Conservation (phyloP, 2,329 filamentous ascomycete species). For the Claviceps purpurea region DNA sequence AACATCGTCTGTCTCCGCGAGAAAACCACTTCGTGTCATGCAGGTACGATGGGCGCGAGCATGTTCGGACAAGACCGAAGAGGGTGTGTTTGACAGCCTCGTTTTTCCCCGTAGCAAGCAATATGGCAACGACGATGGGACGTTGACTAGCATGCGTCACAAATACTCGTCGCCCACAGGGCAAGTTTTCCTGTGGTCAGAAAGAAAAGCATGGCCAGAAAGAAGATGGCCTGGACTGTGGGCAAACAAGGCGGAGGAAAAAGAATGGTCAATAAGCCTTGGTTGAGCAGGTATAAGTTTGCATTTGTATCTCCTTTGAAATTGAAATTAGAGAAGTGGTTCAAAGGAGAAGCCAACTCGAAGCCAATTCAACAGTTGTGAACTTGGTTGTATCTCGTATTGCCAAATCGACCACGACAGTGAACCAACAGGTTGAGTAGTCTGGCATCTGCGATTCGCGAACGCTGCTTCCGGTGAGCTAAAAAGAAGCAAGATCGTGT, state of each 20-base stretch:
- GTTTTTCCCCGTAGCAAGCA: constrained; percentile 22
- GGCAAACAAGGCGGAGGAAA: constrained; percentile 11
- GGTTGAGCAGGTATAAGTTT: constrained; percentile 27
- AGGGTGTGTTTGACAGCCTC: constrained; percentile 12
- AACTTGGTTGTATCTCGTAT: not conserved
- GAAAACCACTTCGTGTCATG: too few relatives aligned
- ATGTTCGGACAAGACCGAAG: too few relatives aligned
- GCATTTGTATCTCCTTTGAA: constrained; percentile 17
- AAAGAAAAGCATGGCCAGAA: constrained; percentile 4
- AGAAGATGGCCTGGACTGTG: constrained; percentile 3
- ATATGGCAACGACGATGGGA: constrained; percentile 14
- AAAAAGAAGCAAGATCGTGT: not conserved
- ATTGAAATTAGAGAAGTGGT: too few relatives aligned
- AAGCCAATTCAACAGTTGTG: not conserved
- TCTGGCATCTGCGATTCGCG: not conserved
- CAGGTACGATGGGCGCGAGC: too few relatives aligned
- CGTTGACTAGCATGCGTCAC: constrained; percentile 15
- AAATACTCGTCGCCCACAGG: constrained; percentile 15
- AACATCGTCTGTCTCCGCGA: too few relatives aligned
- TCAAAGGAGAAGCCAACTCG: not conserved
- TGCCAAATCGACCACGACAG: not conserved
- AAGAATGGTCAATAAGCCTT: constrained; percentile 12
- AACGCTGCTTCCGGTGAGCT: not conserved
- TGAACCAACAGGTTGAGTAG: not conserved
- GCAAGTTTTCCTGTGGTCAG: constrained; percentile 18